These are phyloP conservation scores for Pseudogymnoascus sp. DNA, from an alignment of 2,329 filamentous ascomycete genomes.

Conservation along the genomic window DNA sequence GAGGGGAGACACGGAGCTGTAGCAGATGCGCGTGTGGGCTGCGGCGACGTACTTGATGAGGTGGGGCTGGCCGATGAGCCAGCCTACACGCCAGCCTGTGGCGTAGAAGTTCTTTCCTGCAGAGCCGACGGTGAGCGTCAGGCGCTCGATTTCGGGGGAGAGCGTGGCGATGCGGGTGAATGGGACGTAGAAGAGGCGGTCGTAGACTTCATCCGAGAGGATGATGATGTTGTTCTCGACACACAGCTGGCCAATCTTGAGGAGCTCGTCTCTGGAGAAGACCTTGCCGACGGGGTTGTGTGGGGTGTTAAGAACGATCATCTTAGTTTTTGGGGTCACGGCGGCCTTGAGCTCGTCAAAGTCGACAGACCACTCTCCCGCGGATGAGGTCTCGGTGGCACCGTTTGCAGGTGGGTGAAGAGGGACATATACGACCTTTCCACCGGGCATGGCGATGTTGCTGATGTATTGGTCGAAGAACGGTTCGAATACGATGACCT, in stretches of 20 bases:
- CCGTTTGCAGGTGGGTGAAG: slow-evolving; percentile 81
- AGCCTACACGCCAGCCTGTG: slow-evolving; percentile 93
- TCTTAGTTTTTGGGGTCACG: slow-evolving; percentile 82
- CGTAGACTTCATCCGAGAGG: slow-evolving; percentile 87
- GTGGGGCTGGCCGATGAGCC: slow-evolving; percentile 82
- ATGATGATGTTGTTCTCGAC: slow-evolving; percentile 93
- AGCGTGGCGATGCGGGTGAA: slow-evolving; percentile 90
- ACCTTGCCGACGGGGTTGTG: slow-evolving; percentile 97
- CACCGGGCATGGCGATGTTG: slow-evolving; percentile 98
- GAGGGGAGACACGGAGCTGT: slow-evolving; percentile 83
- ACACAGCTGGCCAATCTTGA: slow-evolving; percentile 78
- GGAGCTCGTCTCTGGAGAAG: slow-evolving; percentile 74
- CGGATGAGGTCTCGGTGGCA: slow-evolving; percentile 70
- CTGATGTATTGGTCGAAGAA: slow-evolving; percentile 99
- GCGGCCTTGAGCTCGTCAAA: slow-evolving; percentile 73
- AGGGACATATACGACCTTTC: slow-evolving; percentile 92
- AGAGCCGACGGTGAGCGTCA: slow-evolving; percentile 90
- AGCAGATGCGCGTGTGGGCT: slow-evolving; percentile 94
- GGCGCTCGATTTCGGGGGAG: slow-evolving; percentile 77
- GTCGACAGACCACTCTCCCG: slow-evolving; percentile 81
- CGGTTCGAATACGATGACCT: slow-evolving; percentile 96
- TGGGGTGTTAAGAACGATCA: slow-evolving; percentile 85
- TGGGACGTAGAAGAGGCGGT: slow-evolving; percentile 88
- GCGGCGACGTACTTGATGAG: slow-evolving; percentile 87
- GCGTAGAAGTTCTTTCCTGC: slow-evolving; percentile 98